Base-by-base conservation (phyloP, 768 basidiomycete species). In the Mycena epipterygia region DNA sequence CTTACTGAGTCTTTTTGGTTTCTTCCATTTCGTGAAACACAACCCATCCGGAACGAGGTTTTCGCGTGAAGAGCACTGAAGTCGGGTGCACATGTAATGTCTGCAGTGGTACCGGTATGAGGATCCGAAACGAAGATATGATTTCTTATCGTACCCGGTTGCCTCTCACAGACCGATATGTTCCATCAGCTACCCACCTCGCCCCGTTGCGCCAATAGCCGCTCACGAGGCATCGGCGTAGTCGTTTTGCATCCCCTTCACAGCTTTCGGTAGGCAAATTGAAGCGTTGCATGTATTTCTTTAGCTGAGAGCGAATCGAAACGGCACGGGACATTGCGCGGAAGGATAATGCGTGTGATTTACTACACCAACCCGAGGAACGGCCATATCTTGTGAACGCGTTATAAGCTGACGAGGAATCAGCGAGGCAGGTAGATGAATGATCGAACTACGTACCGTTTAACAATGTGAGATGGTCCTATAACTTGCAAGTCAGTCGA, bases 141-240 rank as follows among this genome's bases (percentile, higher is more conserved):
- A 23, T 27, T 16, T 30, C 80, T 51, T 8, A 1, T 16, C 90
- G 75, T 71, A 94, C 97, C 75, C 90, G 90, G 73, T 94, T 91
- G 64, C 95, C 97, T 77, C 94, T 84, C 13, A 98, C 92, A 48
- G 93, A 94, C 21, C 93, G 87, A 80, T 97, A 99, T 30, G 96
- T 98, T 8, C 97, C 97, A 78, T 99, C 98, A 14, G 93, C 92
- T 72, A 90, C 85, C 92, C 95, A 96, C 58, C 92, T 88, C 1
- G 97, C 98, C 7, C 93, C 95, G 74, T 99, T 98, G 63, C 94
- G 89, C 90, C 96, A 97, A 78, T 98, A 98, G 2, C 96, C 97
- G 70, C 91, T 92, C 8, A 96, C 94, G 5, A 99, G 87, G 78
- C 98, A 99, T 71, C 89, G 88, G n/a, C 96, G 86, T 60, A 99